Evolutionary conservation across 2,329 filamentous ascomycete genomes (phyloP).

Genomic region (Hypoxylon sp.): DNA sequence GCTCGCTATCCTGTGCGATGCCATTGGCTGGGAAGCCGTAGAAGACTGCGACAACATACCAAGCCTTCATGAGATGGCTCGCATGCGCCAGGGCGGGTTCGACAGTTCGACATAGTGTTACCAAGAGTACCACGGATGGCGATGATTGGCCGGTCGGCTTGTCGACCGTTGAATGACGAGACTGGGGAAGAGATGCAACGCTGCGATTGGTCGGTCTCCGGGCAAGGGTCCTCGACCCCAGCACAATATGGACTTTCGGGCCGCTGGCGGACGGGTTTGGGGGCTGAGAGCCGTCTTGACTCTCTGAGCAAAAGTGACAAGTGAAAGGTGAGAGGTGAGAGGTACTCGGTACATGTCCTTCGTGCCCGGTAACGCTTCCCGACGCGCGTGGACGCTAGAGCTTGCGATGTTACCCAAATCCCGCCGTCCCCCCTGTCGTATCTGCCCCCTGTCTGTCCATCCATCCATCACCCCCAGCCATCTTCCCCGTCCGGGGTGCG

Average conservation of each 20-base stretch:
- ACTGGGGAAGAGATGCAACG: slow-evolving; percentile 32
- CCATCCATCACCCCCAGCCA: slow-evolving; percentile 21
- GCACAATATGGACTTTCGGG: slow-evolving; percentile 49
- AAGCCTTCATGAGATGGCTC: slow-evolving; percentile 25
- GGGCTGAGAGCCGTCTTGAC: too few relatives aligned
- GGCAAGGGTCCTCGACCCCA: slow-evolving; percentile 32
- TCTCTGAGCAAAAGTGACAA: too few relatives aligned
- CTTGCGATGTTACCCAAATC: slow-evolving; percentile 35
- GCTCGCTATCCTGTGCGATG: not conserved
- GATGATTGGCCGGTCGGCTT: slow-evolving; percentile 26
- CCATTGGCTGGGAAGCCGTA: slow-evolving; percentile 4
- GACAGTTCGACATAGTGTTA: slow-evolving; percentile 15
- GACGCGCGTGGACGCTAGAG: slow-evolving; percentile 29
- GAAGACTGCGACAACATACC: slow-evolving; percentile 6
- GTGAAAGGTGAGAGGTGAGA: not conserved
- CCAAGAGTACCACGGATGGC: slow-evolving; percentile 6
- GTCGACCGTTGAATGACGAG: slow-evolving; percentile 24
- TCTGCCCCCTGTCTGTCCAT: slow-evolving; percentile 26
- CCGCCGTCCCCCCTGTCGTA: slow-evolving; percentile 20
- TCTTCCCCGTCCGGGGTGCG: slow-evolving; percentile 22
- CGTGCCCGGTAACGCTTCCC: slow-evolving; percentile 40
- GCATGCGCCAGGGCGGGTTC: slow-evolving; percentile 27
- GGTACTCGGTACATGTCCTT: slow-evolving; percentile 24
- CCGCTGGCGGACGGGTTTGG: slow-evolving; percentile 44
- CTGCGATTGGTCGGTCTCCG: slow-evolving; percentile 36